Conservation (phyloP, 768 basidiomycete species). For the Phaeotremella fagi region DNA sequence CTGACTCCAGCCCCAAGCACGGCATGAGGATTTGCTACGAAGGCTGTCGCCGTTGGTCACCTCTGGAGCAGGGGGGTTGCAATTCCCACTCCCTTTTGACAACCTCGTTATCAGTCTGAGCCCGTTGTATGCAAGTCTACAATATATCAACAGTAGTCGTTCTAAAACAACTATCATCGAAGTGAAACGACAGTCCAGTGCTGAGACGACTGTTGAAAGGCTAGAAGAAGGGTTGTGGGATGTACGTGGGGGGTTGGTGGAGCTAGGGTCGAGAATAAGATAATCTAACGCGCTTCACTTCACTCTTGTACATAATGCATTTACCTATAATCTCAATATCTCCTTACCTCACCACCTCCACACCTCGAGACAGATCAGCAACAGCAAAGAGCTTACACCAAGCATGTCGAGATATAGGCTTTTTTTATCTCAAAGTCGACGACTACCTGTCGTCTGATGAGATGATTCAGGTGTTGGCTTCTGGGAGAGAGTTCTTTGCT, state of each 20-base stretch:
- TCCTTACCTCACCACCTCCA: slow-evolving; percentile 55
- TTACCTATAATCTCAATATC: slow-evolving; percentile 71
- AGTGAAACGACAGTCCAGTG: slow-evolving; percentile 18
- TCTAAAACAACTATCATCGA: slow-evolving; percentile 28
- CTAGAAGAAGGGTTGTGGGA: slow-evolving; percentile 32
- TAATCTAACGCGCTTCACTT: background rate
- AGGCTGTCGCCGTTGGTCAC: slow-evolving; percentile 19
- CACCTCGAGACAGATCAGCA: slow-evolving; percentile 50
- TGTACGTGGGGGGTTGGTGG: slow-evolving; percentile 20
- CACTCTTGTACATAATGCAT: background rate
- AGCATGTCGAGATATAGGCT: slow-evolving; percentile 74
- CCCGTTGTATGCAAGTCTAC: slow-evolving; percentile 27
- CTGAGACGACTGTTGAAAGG: slow-evolving; percentile 22
- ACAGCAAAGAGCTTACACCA: slow-evolving; percentile 57
- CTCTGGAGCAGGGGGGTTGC: background rate
- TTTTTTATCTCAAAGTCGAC: slow-evolving; percentile 65
- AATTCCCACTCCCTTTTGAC: slow-evolving; percentile 19
- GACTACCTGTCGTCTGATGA: slow-evolving; percentile 54
- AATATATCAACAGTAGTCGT: slow-evolving; percentile 7
- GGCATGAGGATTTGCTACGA: slow-evolving; percentile 35
- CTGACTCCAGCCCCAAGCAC: slow-evolving; percentile 26
- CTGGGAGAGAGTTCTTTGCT: slow-evolving; percentile 69
- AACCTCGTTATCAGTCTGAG: slow-evolving; percentile 30
- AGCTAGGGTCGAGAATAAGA: slow-evolving; percentile 16
- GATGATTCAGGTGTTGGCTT: slow-evolving; percentile 60